phyloP scores from a whole-genome alignment of 78 protist species.

The Dictyostelium capitatum region DNA sequence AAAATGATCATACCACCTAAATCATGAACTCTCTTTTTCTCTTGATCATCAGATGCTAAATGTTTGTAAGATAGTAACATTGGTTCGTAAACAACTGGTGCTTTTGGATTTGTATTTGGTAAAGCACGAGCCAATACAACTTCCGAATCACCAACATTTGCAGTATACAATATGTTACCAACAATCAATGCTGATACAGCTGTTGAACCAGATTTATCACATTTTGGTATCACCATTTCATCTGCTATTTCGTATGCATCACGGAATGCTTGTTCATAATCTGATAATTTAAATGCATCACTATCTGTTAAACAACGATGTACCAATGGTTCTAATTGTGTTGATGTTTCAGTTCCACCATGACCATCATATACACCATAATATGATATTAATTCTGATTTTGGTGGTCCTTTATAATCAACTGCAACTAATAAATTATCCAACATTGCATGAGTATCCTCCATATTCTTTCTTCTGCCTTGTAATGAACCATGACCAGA shows the following conservation, averaged over 20 bases:
- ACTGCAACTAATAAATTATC: conserved; percentile 36
- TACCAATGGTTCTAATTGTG: conserved; percentile 53
- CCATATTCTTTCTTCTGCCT: conserved; percentile 85
- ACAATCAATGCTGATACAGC: conserved; percentile 64
- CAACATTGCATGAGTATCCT: conserved; percentile 67
- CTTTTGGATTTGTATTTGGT: neutral
- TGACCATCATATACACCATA: conserved; percentile 89
- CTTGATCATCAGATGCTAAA: conserved; percentile 71
- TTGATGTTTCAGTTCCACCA: conserved; percentile 78
- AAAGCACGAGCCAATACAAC: conserved; percentile 52
- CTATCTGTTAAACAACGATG: conserved; percentile 65
- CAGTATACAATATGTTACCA: conserved; percentile 62
- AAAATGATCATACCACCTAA: conserved; percentile 88
- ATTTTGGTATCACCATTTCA: conserved; percentile 42
- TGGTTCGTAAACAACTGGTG: conserved; percentile 32
- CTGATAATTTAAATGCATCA: conserved; percentile 10
- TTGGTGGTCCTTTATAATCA: neutral
- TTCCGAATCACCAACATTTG: conserved; percentile 85
- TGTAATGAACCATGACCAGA: conserved; percentile 47
- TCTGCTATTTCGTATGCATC: conserved; percentile 73
- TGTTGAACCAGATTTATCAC: conserved; percentile 76
- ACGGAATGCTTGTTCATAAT: conserved; percentile 58
- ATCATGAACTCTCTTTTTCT: conserved; percentile 72
- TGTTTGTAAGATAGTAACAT: conserved; percentile 68
- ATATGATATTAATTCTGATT: conserved; percentile 1